These are phyloP conservation scores for Penicillium sp. DNA, from an alignment of 2,329 filamentous ascomycete species.

Conservation along the genomic window DNA sequence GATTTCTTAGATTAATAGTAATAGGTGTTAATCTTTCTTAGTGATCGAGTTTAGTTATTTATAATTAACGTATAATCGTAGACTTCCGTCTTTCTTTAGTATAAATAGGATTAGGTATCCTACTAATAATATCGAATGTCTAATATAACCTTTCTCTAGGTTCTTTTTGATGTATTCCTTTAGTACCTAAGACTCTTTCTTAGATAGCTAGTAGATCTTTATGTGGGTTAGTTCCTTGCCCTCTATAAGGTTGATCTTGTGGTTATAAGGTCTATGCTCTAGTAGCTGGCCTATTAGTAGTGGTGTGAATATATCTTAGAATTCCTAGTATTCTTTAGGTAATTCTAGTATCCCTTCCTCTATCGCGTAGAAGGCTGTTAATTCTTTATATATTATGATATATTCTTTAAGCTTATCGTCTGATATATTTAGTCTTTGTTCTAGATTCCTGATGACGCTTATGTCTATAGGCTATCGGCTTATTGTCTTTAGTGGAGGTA, in stretches of 20 bases:
- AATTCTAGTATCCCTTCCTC: neutral
- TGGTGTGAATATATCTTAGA: neutral
- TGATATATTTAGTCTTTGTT: no score
- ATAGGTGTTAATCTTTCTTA: neutral
- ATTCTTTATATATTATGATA: neutral
- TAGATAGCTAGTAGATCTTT: neutral
- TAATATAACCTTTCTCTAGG: neutral
- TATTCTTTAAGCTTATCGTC: no score
- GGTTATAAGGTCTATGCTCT: neutral
- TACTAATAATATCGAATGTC: neutral
- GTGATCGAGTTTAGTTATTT: neutral
- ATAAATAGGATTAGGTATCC: neutral
- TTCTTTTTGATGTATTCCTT: neutral
- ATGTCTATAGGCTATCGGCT: no score
- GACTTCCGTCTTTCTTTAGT: neutral
- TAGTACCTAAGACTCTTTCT: neutral
- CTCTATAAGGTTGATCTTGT: neutral
- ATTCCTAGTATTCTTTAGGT: neutral
- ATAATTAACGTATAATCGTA: conserved; percentile 25
- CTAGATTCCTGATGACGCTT: no score
- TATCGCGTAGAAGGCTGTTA: neutral
- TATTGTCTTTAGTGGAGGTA: no score
- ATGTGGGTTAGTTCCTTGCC: neutral
- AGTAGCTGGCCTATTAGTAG: neutral
- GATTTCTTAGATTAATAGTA: neutral